phyloP scores from a whole-genome alignment of 108 stramenopile species.

The Thalassiosira profunda region DNA sequence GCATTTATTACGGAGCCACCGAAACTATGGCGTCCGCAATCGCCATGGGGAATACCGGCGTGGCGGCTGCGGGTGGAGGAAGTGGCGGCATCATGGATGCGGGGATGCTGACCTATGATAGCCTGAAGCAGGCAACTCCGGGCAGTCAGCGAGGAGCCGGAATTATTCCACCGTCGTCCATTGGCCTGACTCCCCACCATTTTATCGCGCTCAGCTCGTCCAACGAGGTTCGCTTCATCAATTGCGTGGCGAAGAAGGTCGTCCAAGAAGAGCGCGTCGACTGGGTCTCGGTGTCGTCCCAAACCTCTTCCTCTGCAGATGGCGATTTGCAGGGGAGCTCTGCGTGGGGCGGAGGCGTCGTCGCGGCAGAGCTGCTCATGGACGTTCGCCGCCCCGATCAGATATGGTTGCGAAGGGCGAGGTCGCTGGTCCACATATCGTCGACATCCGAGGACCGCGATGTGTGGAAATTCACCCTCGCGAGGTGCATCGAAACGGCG shows the following conservation, averaged over 20 bases:
- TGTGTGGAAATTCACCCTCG: constrained; percentile 84
- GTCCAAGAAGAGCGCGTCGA: constrained; percentile 89
- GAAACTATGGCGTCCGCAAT: constrained; percentile 55
- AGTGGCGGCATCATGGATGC: constrained; percentile 68
- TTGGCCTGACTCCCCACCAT: constrained; percentile 82
- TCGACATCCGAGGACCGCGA: constrained; percentile 88
- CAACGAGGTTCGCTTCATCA: constrained; percentile 82
- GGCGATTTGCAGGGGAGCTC: constrained; percentile 9
- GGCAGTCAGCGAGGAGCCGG: constrained; percentile 14
- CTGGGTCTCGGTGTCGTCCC: constrained; percentile 55
- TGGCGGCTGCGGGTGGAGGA: no score
- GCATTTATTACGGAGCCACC: constrained; percentile 86
- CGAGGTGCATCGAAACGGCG: constrained; percentile 60
- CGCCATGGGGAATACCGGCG: constrained; percentile 26
- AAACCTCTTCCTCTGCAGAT: constrained; percentile 35
- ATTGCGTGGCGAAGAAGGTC: constrained; percentile 76
- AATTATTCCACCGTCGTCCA: constrained; percentile 19
- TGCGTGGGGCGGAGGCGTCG: constrained; percentile 22
- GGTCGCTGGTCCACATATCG: constrained; percentile 84
- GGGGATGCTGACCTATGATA: constrained; percentile 75
- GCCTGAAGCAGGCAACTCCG: no score
- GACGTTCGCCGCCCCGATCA: constrained; percentile 91
- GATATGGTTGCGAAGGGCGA: constrained; percentile 85
- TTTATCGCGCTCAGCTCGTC: constrained; percentile 72
- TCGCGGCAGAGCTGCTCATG: constrained; percentile 78